Evolutionary conservation across 2,329 filamentous ascomycete species (phyloP), one percentile per base, ranked within the genome.

Genomic region (Fusarium coffeatum): DNA sequence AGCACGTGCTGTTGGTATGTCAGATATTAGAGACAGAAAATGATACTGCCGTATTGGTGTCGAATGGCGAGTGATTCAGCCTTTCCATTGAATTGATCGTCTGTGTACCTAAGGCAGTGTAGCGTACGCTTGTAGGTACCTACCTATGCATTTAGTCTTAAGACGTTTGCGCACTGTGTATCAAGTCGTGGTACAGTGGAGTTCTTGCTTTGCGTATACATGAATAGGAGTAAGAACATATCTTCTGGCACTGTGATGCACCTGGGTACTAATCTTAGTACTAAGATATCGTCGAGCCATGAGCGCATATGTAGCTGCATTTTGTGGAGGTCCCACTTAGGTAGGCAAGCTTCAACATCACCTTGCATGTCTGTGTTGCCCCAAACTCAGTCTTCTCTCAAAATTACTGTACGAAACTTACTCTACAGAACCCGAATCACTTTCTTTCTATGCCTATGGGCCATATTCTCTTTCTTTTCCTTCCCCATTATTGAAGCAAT

Each of bases 321-420:
- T 69, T 70, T 63, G 50, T 68, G 67, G 66, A 59, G 61, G 55
- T 71, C 68, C 49, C 30, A 34, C 46, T n/a, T n/a, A n/a, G n/a
- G n/a, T 43, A 49, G 49, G 34, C 58, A 49, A 37, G 61, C 61
- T 56, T 70, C 55, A 64, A 55, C 59, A 68, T 60, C 67, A 55
- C 59, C 45, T 34, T 68, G 63, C 55, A 63, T 64, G 23, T 32
- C 46, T 41, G 43, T 46, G 28, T 57, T 53, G 64, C 47, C 54
- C 40, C 55, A 56, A 42, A 51, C 49, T 47, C 51, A 59, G 25
- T 30, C 50, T 54, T 51, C 34, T 55, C 40, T 47, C 50, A 37
- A 65, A 57, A 45, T n/a, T 18, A 37, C 34, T n/a, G 34, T 43
- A 48, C 25, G 28, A 48, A 55, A 42, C 37, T 46, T 23, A 42